Evolutionary conservation across 345 rosid species (phyloP), one percentile per base, ranked within the genome.

Genomic region (Trapa bicornis): DNA sequence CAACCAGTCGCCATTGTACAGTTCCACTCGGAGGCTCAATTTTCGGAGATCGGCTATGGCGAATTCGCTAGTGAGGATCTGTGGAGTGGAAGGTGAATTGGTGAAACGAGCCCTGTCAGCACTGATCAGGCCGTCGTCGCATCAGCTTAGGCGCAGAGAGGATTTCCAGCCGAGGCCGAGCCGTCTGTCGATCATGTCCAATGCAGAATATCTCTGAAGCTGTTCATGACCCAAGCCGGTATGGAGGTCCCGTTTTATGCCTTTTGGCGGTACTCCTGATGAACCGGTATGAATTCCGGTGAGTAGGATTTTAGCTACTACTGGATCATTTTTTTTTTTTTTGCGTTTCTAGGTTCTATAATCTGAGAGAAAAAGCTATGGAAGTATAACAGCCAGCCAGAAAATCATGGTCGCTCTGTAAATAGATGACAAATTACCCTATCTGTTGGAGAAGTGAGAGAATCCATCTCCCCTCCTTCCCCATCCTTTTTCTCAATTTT

Each of bases 31-130:
- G 61, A 48, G 82, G 37, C 52, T 84, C 60, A 81, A 84, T 63
- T 72, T 72, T 67, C 72, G 77, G 75, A 75, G 87, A 65, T 84
- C 87, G 41, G 87, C 87, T 36, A 85, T 85, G 87, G 81, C 76
- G 74, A 85, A 85, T 63, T 83, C 90, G 7, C 73, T 85, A 3
- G 87, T 81, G 36, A 83, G 90, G 66, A 83, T 85, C 61, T 75
- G 86, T 16, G 87, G 90, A 32, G 87, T 85, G 35, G 90, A 85
- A 57, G 90, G 90, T 14, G 90, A 85, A 56, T 68, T 78, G 83
- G 86, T 85, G 38, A 85, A 72, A 57, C 77, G 90, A 72, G 86
- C 87, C 3, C 64, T 83, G 38, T 67, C 86, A 2, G 86, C 87
- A 5, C 67, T 85, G 75, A 85, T 85, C 22, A 70, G 87, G 15